Conservation (phyloP, 1,139 yeast species). For the Scheffersomyces parashehatae region DNA sequence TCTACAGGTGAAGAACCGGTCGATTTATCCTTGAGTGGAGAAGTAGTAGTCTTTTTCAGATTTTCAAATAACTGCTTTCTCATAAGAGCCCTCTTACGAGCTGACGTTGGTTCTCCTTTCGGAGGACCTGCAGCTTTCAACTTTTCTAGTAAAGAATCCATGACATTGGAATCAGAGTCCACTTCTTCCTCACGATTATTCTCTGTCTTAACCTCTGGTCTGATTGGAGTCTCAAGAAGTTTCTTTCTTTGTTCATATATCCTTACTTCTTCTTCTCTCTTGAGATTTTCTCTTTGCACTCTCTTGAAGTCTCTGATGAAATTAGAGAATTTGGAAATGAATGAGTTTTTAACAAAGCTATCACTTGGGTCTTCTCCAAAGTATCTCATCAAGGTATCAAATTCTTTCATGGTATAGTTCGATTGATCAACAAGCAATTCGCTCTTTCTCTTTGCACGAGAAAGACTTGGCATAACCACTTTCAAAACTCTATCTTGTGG, state of each 20-base stretch:
- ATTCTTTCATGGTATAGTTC: constrained; percentile 62
- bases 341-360: constrained; percentile 62
- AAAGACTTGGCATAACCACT: constrained; percentile 62
- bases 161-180: constrained; percentile 52
- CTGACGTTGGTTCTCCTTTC: constrained; percentile 74
- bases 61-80: constrained; percentile 57
- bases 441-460: constrained; percentile 67
- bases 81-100: constrained; percentile 79
- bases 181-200: constrained; percentile 23
- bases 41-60: constrained; percentile 19
- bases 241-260: constrained; percentile 74
- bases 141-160: constrained; percentile 73
- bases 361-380: constrained; percentile 80
- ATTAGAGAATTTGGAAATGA: constrained; percentile 70
- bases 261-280: constrained; percentile 77
- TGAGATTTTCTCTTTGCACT: constrained; percentile 74
- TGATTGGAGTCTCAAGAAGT: constrained; percentile 51
- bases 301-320: constrained; percentile 75
- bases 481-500: constrained; percentile 67
- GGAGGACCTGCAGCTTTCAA: constrained; percentile 73
- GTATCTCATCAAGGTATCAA: constrained; percentile 67
- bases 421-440: constrained; percentile 66
- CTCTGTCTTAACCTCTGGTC: constrained; percentile 15
- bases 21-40: constrained; percentile 6
- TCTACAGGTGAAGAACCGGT: constrained; percentile 2